Base-by-base conservation (phyloP, 1,284 basidiomycete species). In the Cutaneotrichosporon sp. region DNA sequence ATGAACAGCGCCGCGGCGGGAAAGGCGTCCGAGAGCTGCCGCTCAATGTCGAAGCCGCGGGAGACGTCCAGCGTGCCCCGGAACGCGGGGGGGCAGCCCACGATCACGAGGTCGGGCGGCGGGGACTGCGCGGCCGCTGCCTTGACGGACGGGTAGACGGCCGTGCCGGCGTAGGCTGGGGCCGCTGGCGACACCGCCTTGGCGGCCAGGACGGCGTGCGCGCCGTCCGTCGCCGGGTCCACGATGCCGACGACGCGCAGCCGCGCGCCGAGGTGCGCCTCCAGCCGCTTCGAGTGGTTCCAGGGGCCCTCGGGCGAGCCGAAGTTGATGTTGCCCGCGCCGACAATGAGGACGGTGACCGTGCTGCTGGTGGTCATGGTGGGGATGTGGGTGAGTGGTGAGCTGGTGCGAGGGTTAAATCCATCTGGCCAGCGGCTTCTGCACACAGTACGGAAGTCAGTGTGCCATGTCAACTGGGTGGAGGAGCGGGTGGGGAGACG, bases 191-290 rank as follows among this genome's bases (percentile, higher is more conserved):
- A 90, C 25, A 68, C 87, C 72, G 90, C 87, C 84, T 98, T 98
- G 81, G 88, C 87, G 71, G 86, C 84, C 60, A 98, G 85, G 24
- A 89, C 90, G 14, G 85, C 81, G n/a, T 86, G 83, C n/a, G 92
- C 92, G 6, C 91, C 89, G 49, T 90, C 87, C 56, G 87, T 84
- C 16, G 87, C 87, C 33, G 95, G 92, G 78, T 98, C 95, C 72
- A 98, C 89, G 60, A 98, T 83, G 18, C 91, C 95, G 58, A 92
- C 87, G 52, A 98, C 92, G 77, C 92, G 93, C 75, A 98, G 88
- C 68, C 95, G 90, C 20, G 87, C 87, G 38, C 94, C 95, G 60
- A 98, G 89, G 82, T 95, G 95, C 4, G 55, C 34, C 63, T 77
- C 73, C 11, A 69, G 60, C 49, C 74, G 65, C 33, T 61, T 58